These are phyloP conservation scores for baker's yeast (Saccharomyces cerevisiae) DNA, from an alignment of 805 yeast genomes.

Conservation along the genomic window DNA sequence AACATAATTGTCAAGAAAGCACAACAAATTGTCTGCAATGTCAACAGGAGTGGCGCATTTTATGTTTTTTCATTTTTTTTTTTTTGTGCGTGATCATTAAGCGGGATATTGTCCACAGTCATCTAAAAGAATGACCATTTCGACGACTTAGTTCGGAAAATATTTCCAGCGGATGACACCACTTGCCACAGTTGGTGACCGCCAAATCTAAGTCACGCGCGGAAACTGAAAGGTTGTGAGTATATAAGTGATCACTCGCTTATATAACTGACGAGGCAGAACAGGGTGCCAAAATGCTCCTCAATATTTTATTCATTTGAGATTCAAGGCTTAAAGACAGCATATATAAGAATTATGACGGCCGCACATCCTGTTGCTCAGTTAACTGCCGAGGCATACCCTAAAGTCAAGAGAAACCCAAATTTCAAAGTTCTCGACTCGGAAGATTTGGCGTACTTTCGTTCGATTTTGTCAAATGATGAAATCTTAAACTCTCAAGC, in stretches of 20 bases:
- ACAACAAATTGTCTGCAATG: background rate
- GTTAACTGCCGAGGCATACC: constrained; percentile 61
- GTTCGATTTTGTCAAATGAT: constrained; percentile 39
- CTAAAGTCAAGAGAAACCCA: constrained; percentile 41
- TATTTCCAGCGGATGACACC: constrained; percentile 3
- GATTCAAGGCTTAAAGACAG: background rate
- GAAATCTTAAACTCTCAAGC: constrained; percentile 9
- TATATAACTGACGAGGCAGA: background rate
- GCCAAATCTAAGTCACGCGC: constrained; percentile 1
- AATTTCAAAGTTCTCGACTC: constrained; percentile 43
- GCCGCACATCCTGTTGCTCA: constrained; percentile 7
- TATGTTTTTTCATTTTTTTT: background rate
- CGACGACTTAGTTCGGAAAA: background rate
- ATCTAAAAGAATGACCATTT: background rate
- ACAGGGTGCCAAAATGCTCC: background rate
- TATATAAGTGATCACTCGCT: background rate
- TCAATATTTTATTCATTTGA: background rate
- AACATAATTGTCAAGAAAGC: background rate
- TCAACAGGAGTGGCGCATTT: background rate
- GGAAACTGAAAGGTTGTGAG: background rate
- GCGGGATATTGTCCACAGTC: background rate
- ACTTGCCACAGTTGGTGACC: background rate
- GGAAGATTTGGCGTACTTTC: constrained; percentile 50
- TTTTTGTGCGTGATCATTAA: background rate
- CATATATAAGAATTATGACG: constrained; percentile 5